Evolutionary conservation across 2,329 filamentous ascomycete species (phyloP), one percentile per base, ranked within the genome.

Genomic region (Fusarium sp.): DNA sequence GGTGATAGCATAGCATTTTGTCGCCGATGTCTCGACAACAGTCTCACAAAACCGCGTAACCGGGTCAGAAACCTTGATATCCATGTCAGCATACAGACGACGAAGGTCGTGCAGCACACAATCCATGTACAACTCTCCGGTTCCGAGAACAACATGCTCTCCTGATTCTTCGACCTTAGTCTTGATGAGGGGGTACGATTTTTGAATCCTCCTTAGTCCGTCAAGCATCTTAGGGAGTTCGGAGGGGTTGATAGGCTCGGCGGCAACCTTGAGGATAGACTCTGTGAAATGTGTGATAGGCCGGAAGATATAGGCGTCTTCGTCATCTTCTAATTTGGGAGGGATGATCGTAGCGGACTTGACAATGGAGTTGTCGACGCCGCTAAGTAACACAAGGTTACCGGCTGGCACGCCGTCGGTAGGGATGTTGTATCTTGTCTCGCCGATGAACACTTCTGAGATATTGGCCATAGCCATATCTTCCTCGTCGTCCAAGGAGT

Each of bases 71-170:
- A 99, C 94, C 83, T 98, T 98, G 83, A 99, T 93, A 81, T 99
- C 96, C 96, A 99, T 99, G 78, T 98, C 95, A 19, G 96, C 95
- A 79, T 98, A 99, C n/a, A 98, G 83, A 44, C 91, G 90, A 60
- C 96, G 92, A 51, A 99, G 87, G 79, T 99, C 96, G 81, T 99
- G 96, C 49, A 99, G 87, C 7, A 99, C 95, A 78, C 96, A 99
- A 81, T 99, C 96, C 95, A 99, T 98, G 84, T 99, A 99, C n/a
- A 99, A 86, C 81, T 99, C 96, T 67, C 96, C 96, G 1, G 96
- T 99, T 29, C 96, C 96, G 9, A 99, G 89, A 51, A 99, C 88
- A 73, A 99, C 92, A 79, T 99, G 96, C 82, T 99, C 96, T 56
- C 96, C 96, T 4, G 94, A 98, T 83, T 99, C 96, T 81, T 99